phyloP scores from a whole-genome alignment of 1,284 basidiomycete species.

The Exsudoporus floridanus region DNA sequence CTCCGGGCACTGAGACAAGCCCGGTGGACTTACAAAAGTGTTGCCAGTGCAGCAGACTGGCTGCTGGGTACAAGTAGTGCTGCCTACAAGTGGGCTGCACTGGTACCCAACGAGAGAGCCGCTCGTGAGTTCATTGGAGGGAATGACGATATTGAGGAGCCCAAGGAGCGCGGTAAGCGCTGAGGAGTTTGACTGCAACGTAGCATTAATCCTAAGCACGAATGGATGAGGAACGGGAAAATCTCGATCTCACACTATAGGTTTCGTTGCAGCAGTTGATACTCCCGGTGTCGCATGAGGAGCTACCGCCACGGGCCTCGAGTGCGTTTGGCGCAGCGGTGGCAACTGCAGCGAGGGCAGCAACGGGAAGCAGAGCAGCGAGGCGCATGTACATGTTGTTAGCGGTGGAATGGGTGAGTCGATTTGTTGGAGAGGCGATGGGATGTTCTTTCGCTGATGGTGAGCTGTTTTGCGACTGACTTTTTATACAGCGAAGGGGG shows the following conservation, averaged over 20 bases:
- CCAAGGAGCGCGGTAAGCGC: background rate
- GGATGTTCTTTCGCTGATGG: background rate
- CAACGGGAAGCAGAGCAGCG: conserved; percentile 3
- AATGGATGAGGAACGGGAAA: background rate
- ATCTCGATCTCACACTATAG: conserved; percentile 1
- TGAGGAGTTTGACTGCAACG: background rate
- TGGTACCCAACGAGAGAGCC: background rate
- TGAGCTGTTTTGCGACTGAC: background rate
- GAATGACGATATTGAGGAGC: background rate
- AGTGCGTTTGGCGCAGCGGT: conserved; percentile 4
- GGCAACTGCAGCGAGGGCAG: background rate
- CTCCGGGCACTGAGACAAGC: too few species aligned
- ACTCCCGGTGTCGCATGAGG: conserved; percentile 3
- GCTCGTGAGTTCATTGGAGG: background rate
- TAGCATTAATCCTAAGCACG: background rate
- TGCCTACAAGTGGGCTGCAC: conserved; percentile 1
- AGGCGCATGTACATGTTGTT: conserved; percentile 8
- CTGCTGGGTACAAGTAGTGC: conserved; percentile 4
- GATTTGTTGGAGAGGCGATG: background rate
- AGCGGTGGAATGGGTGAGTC: background rate
- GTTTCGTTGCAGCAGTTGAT: conserved; percentile 8
- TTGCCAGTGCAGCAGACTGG: conserved; percentile 17
- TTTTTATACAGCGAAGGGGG: background rate
- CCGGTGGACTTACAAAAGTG: background rate
- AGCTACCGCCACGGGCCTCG: background rate